A percentile compares a stretch with the other conserved stretches of the same genome.
Conservation (phyloP, 192 early-diverging fungal genomes). For the Linderina pennispora region DNA sequence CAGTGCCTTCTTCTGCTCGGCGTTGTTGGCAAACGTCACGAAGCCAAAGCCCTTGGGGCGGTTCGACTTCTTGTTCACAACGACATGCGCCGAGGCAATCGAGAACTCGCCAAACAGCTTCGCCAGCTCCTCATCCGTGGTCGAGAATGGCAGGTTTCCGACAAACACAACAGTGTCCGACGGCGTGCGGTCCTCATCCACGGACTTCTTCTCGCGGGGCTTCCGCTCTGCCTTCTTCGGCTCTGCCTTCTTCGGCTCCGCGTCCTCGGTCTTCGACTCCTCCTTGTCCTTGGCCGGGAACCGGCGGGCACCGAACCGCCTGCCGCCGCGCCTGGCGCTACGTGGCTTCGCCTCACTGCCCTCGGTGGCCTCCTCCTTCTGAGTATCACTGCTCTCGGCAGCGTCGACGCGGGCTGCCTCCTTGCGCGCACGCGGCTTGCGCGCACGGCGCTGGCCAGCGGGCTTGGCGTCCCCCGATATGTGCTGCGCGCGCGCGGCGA, state of each 20-base stretch:
- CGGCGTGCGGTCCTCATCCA: constrained; percentile 8
- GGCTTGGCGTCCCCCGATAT: constrained; percentile 17
- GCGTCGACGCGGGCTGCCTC: constrained; percentile 26
- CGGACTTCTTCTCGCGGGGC: constrained; percentile 1
- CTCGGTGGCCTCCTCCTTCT: not conserved
- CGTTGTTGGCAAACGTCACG: constrained; percentile 72
- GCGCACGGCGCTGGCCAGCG: constrained; percentile 19
- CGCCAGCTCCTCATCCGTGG: constrained; percentile 63
- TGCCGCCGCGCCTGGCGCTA: constrained; percentile 7
- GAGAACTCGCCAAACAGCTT: constrained; percentile 67
- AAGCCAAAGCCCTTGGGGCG: constrained; percentile 95
- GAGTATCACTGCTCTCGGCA: constrained; percentile 1
- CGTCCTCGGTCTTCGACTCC: constrained; percentile 24
- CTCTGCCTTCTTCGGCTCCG: too few species aligned
- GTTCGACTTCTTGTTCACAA: constrained; percentile 55
- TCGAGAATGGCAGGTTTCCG: constrained; percentile 72
- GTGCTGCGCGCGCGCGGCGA: constrained; percentile 17
- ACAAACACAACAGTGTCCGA: constrained; percentile 65
- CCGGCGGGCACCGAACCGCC: constrained; percentile 49
- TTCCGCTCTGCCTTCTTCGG: too few species aligned
- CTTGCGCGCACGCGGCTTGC: constrained; percentile 15
- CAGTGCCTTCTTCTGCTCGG: constrained; percentile 57
- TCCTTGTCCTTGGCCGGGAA: constrained; percentile 43
- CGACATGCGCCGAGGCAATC: constrained; percentile 69
- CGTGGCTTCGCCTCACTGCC: constrained; percentile 1